A percentile compares a stretch with the other conserved stretches of the same genome.
Conservation (phyloP, 2,329 filamentous ascomycete genomes). For the Periconia macrospinosa region DNA sequence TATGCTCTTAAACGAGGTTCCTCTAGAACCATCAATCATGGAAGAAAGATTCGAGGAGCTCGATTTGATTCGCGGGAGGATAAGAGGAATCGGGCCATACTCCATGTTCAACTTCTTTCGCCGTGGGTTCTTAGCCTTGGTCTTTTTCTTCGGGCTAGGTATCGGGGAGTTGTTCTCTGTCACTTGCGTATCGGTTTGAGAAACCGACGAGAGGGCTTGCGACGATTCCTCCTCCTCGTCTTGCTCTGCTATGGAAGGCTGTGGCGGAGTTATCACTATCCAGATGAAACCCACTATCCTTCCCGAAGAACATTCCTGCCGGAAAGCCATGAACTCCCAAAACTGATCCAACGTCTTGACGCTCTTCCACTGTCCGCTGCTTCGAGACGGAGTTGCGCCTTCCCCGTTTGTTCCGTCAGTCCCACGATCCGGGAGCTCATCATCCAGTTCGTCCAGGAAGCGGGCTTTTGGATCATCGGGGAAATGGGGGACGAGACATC, state of each 20-base stretch:
- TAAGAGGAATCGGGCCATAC: conserved; percentile 64
- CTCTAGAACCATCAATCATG: conserved; percentile 51
- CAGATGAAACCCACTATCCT: conserved; percentile 92
- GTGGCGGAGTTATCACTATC: conserved; percentile 75
- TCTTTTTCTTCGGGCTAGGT: conserved; percentile 15
- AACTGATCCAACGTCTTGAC: conserved; percentile 86
- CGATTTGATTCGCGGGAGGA: conserved; percentile 68
- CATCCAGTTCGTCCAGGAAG: conserved; percentile 85
- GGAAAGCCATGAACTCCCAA: conserved; percentile 97
- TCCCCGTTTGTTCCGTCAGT: conserved; percentile 35
- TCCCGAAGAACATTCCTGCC: conserved; percentile 93
- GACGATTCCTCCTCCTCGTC: conserved; percentile 32
- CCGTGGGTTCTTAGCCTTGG: conserved; percentile 11
- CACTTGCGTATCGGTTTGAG: conserved; percentile 19
- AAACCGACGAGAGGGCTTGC: conserved; percentile 19
- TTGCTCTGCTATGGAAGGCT: conserved; percentile 36
- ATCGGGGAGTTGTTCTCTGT: conserved; percentile 1
- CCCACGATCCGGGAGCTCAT: conserved; percentile 66
- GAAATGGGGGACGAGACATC: conserved; percentile 85
- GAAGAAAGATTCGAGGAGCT: conserved; percentile 39
- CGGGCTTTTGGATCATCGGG: conserved; percentile 95
- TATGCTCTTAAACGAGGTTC: conserved; percentile 39
- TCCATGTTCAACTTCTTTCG: conserved; percentile 26
- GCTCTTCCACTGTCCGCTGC: conserved; percentile 76
- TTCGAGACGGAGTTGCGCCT: conserved; percentile 49